phyloP scores from a whole-genome alignment of 2,329 filamentous ascomycete genomes.

The Phoma sp. region DNA sequence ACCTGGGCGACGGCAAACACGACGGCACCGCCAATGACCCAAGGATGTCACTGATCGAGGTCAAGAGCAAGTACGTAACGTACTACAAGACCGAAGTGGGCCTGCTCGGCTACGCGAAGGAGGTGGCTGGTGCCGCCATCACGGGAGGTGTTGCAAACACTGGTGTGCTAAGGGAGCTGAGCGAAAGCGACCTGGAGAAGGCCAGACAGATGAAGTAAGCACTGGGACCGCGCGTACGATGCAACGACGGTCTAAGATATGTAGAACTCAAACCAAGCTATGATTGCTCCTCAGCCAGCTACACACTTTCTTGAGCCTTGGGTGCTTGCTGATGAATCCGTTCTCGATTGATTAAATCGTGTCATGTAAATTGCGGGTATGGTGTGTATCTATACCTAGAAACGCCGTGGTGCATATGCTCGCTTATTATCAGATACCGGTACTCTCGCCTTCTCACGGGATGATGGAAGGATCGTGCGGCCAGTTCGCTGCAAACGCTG shows the following conservation, averaged over 20 bases:
- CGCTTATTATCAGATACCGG: constrained; percentile 5
- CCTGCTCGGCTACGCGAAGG: constrained; percentile 48
- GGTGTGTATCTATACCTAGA: constrained; percentile 12
- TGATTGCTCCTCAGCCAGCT: not conserved
- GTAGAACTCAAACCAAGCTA: constrained; percentile 6
- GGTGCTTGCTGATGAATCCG: too few species aligned
- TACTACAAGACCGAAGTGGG: constrained; percentile 49
- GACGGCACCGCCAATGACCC: constrained; percentile 56
- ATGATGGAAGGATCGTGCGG: constrained; percentile 39
- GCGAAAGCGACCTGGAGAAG: constrained; percentile 57
- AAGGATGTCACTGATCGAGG: constrained; percentile 52
- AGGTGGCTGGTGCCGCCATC: constrained; percentile 47
- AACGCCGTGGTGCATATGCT: constrained; percentile 22
- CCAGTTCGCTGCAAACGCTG: constrained; percentile 45
- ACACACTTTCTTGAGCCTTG: too few species aligned
- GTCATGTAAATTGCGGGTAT: constrained; percentile 26
- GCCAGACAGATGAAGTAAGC: constrained; percentile 32
- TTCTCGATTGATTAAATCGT: not conserved
- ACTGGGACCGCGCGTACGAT: too few species aligned
- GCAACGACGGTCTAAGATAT: not conserved
- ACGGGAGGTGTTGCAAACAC: constrained; percentile 51
- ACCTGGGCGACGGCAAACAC: constrained; percentile 58
- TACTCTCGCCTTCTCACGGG: constrained; percentile 21
- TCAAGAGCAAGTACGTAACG: constrained; percentile 49
- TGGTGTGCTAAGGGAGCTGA: constrained; percentile 54